Evolutionary conservation across 2,329 filamentous ascomycete species (phyloP).

Genomic region (Penicillium occitanis): DNA sequence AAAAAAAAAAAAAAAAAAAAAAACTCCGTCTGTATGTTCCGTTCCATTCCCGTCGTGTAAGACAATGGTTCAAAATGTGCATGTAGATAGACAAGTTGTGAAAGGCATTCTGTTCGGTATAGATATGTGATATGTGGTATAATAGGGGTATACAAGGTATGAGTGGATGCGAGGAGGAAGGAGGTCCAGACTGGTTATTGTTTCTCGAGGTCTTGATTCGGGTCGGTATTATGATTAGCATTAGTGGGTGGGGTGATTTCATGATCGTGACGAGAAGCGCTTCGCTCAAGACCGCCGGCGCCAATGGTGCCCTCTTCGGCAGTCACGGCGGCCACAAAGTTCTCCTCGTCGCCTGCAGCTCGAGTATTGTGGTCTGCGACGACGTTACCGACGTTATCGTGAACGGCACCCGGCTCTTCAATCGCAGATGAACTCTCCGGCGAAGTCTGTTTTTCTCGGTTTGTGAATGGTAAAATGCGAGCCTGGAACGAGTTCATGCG

Average conservation of each 20-base stretch:
- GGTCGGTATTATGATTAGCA: background rate
- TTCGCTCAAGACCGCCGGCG: slow-evolving; percentile 16
- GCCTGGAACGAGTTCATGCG: slow-evolving; percentile 40
- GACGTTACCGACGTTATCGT: background rate
- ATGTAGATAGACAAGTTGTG: background rate
- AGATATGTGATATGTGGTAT: background rate
- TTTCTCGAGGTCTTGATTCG: slow-evolving; percentile 9
- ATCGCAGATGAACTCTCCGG: slow-evolving; percentile 3
- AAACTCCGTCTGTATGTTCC: background rate
- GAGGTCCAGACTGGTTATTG: background rate
- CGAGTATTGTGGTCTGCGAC: background rate
- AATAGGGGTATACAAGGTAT: background rate
- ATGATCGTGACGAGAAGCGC: slow-evolving; percentile 5
- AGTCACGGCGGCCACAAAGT: background rate
- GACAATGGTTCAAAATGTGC: background rate
- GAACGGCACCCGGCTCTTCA: background rate
- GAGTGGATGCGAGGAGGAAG: background rate
- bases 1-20: no score
- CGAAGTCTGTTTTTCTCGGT: slow-evolving; percentile 15
- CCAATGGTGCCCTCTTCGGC: slow-evolving; percentile 13
- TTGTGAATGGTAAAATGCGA: slow-evolving; percentile 21
- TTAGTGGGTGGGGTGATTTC: background rate
- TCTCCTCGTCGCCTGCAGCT: background rate
- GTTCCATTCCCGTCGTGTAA: background rate
- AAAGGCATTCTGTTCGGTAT: background rate